phyloP scores from a whole-genome alignment of 345 rosid genomes.

The Laguncularia racemosa region DNA sequence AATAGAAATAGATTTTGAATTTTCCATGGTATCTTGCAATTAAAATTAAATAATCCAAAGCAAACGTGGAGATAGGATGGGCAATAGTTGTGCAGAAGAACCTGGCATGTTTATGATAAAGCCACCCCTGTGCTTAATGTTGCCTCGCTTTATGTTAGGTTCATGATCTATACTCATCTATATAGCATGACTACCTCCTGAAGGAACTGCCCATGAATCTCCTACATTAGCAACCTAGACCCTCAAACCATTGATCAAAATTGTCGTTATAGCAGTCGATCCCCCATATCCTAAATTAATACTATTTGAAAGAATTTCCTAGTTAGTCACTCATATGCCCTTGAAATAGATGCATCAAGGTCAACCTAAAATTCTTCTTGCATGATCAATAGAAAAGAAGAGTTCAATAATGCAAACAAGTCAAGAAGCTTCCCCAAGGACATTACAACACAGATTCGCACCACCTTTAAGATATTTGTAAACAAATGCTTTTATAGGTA shows the following conservation, averaged over 20 bases:
- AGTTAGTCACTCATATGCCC: slow-evolving; percentile 16
- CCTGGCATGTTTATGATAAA: slow-evolving; percentile 17
- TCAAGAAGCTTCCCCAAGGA: background rate
- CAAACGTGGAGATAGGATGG: background rate
- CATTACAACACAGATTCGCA: background rate
- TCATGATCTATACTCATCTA: slow-evolving; percentile 23
- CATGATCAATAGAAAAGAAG: background rate
- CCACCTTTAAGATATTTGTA: slow-evolving; percentile 18
- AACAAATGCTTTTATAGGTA: slow-evolving; percentile 18
- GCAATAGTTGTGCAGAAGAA: background rate
- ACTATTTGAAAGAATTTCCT: slow-evolving; percentile 7
- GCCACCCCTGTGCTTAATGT: slow-evolving; percentile 17
- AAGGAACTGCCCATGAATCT: no score
- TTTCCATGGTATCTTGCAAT: no score
- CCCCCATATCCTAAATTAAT: slow-evolving; percentile 14
- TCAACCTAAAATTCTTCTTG: slow-evolving; percentile 19
- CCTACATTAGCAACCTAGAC: slow-evolving; percentile 19
- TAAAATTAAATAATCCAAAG: no score
- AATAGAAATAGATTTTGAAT: no score
- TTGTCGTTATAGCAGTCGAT: slow-evolving; percentile 24
- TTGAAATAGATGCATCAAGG: no score
- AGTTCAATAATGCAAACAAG: background rate
- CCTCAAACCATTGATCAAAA: slow-evolving; percentile 10
- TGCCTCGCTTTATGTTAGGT: slow-evolving; percentile 11
- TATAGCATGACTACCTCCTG: slow-evolving; percentile 11